Evolutionary conservation across 2,329 filamentous ascomycete genomes (phyloP).

Genomic region (Sporothrix protearum): DNA sequence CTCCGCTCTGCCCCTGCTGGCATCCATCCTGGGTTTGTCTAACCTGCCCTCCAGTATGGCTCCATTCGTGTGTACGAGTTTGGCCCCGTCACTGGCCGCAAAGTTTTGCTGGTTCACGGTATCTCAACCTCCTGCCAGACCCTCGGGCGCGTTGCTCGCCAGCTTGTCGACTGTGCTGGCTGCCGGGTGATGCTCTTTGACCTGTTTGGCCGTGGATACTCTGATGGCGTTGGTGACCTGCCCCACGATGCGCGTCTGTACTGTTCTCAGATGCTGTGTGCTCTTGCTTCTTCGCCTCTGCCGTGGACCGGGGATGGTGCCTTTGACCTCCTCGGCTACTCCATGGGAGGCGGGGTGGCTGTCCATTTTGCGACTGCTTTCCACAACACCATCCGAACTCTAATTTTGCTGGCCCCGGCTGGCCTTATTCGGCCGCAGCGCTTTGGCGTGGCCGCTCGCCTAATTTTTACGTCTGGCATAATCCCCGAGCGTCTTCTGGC

Average conservation of each 20-base stretch:
- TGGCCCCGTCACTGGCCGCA: slow-evolving; percentile 68
- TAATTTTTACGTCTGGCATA: slow-evolving; percentile 54
- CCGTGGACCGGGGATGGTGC: slow-evolving; percentile 58
- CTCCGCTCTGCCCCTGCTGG: background rate
- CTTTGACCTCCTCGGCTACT: slow-evolving; percentile 73
- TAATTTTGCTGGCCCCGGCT: slow-evolving; percentile 74
- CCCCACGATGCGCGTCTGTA: slow-evolving; percentile 73
- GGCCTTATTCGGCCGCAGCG: slow-evolving; percentile 63
- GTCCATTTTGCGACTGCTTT: slow-evolving; percentile 71
- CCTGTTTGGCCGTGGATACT: slow-evolving; percentile 66
- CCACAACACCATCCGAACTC: slow-evolving; percentile 62
- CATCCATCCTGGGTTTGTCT: background rate
- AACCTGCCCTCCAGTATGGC: slow-evolving; percentile 53
- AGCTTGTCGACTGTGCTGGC: slow-evolving; percentile 59
- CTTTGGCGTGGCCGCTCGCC: slow-evolving; percentile 48
- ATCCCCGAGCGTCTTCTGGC: slow-evolving; percentile 52
- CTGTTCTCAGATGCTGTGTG: slow-evolving; percentile 66
- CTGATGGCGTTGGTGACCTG: slow-evolving; percentile 60
- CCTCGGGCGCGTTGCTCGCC: slow-evolving; percentile 62
- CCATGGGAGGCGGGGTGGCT: slow-evolving; percentile 74
- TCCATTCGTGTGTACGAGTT: slow-evolving; percentile 77
- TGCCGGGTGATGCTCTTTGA: slow-evolving; percentile 80
- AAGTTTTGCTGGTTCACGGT: slow-evolving; percentile 75
- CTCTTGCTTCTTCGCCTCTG: slow-evolving; percentile 65
- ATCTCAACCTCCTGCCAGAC: slow-evolving; percentile 80